Percentiles rank a stretch among this genome's conserved stretches.
Evolutionary conservation across 805 yeast genomes (phyloP).

Genomic region (Metschnikowia lachancei): DNA sequence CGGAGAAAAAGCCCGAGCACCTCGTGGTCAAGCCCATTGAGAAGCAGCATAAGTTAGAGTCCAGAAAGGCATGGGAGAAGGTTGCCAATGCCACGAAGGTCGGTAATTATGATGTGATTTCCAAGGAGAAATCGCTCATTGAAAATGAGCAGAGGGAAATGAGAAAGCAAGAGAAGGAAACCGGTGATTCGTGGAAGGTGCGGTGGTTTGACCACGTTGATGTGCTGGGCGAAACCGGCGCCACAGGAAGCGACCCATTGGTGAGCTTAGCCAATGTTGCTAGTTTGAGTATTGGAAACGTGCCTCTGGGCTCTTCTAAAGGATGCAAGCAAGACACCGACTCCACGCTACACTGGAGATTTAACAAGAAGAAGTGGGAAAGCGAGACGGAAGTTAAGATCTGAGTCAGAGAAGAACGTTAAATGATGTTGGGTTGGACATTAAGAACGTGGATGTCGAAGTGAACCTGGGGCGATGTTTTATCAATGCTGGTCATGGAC

Average conservation of each 20-base stretch:
- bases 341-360: constrained; percentile 68
- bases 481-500: too few species aligned
- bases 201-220: constrained; percentile 69
- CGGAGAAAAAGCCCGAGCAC: constrained; percentile 47
- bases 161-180: constrained; percentile 67
- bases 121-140: constrained; percentile 68
- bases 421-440: background rate
- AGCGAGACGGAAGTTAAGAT: constrained; percentile 57
- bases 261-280: constrained; percentile 44
- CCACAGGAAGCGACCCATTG: constrained; percentile 31
- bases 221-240: constrained; percentile 10
- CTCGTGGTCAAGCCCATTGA: constrained; percentile 76
- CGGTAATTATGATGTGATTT: constrained; percentile 74
- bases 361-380: constrained; percentile 52
- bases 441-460: too few species aligned
- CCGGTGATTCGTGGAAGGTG: constrained; percentile 67
- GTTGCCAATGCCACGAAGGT: constrained; percentile 83
- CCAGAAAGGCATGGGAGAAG: constrained; percentile 83
- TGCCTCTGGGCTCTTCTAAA: constrained; percentile 61
- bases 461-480: too few species aligned
- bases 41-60: constrained; percentile 76
- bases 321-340: constrained; percentile 55
- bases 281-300: constrained; percentile 58
- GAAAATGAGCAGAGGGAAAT: constrained; percentile 84
- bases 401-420: constrained; percentile 15